Evolutionary conservation across 139 green algal species (phyloP), one percentile per base, ranked within the genome.

Genomic region (Dunaliella primolecta): DNA sequence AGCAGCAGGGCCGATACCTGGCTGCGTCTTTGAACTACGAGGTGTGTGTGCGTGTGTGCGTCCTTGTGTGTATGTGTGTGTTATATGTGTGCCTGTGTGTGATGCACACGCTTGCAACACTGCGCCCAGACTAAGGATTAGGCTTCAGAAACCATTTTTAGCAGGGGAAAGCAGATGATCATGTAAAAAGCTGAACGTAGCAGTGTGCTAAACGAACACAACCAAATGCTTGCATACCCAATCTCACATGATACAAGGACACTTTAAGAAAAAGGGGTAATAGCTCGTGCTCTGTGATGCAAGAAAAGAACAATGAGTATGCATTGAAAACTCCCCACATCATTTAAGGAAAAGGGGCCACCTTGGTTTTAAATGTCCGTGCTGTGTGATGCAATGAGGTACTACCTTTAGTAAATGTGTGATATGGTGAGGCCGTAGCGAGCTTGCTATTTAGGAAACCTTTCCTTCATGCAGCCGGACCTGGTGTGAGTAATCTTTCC

Each of bases 1-100:
- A 99, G 88, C 96, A 98, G 90, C 95, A 98, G 87, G 96, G 96
- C 36, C 89, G 89, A 75, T 98, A 96, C 89, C 86, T 98, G 35
- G 95, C 96, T 0, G 37, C 64, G 2, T 27, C 85, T 25, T 90
- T 98, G 2, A 97, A 98, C 81, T 83, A 34, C 2, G 34, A 92
- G 78, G 46, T 64, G 46, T 64, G 46, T 64, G 46, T 15, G 46
- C 15, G 46, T 64, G 46, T 64, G 46, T 64, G 46, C 15, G 46
- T 64, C 7, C 15, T 7, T 64, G 46, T 64, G 46, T 64, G 46
- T 64, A 15, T 64, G 46, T 64, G 46, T 64, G 46, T 64, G 46
- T n/a, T n/a, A n/a, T 64, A 15, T 64, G 46, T 64, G 46, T 25
- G 46, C 46, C 7, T 15, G 46, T 64, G 15, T 25, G 46, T 64